Evolutionary conservation across 768 basidiomycete genomes (phyloP), one percentile per base, ranked within the genome.

Genomic region (Tulasnella calospora): DNA sequence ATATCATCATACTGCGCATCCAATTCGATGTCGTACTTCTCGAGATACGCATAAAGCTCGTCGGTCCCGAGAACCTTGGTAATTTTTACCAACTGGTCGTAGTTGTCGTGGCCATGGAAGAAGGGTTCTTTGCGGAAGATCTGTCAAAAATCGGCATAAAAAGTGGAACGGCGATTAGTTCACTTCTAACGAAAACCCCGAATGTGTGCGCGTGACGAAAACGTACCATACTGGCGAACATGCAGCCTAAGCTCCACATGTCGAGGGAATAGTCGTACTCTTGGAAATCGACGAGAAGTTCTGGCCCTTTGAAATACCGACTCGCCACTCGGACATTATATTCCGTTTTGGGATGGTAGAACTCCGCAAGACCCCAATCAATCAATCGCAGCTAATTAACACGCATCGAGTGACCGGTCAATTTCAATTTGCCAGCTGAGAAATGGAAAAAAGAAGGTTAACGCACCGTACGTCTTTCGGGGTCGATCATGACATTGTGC

Each of bases 311-410:
- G 87, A 90, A 92, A 83, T 92, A 92, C 81, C 91, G 86, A 74
- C 88, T 89, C 27, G 91, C 91, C 30, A 92, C 92, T 40, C 92
- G 88, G 78, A 92, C 90, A 82, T 92, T 91, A 84, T 92, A 92
- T 46, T 91, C 88, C 70, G 89, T 90, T 71, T 87, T 87, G 2
- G 91, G 89, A 81, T 92, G 90, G 82, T 92, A 92, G 83, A 92
- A 92, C 82, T 92, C 92, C 46, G 91, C 92, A 76, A 92, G 83
- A 44, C 92, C 92, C 92, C 92, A 92, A 84, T 92, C 92, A 80
- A 92, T 92, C 79, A 92, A 83, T 35, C 87, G 85, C 71, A 89
- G 82, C 89, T 89, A 80, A 33, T 67, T 19, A 41, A 47, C n/a
- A 55, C 23, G 19, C 15, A 9, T 27, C 30, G 12, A 44, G 21